phyloP scores from a whole-genome alignment of 305 asterid genomes.

The Fraxinus floribunda region DNA sequence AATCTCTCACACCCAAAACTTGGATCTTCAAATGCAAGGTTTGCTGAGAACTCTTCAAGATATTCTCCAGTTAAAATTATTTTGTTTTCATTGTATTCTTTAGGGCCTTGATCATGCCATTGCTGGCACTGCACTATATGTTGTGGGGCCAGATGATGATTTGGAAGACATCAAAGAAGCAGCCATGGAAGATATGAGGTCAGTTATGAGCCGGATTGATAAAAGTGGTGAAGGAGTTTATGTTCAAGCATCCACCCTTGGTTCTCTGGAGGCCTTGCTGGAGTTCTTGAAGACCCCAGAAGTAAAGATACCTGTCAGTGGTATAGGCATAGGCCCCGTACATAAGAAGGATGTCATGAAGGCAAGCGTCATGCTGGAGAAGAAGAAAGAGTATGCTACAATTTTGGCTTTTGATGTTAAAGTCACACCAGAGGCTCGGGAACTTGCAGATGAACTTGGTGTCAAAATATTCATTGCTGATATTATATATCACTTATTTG shows the following conservation, averaged over 20 bases:
- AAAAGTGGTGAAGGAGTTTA: slow-evolving; percentile 94
- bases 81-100: slow-evolving; percentile 13
- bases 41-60: slow-evolving; percentile 19
- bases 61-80: not conserved
- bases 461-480: slow-evolving; percentile 87
- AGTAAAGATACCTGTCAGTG: slow-evolving; percentile 95
- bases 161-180: slow-evolving; percentile 73
- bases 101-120: slow-evolving; percentile 97
- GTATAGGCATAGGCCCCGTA: slow-evolving; percentile 93
- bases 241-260: slow-evolving; percentile 98
- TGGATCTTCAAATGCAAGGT: not conserved
- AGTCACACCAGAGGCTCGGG: slow-evolving; percentile 92
- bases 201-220: slow-evolving; percentile 91
- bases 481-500: slow-evolving; percentile 89
- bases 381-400: slow-evolving; percentile 88
- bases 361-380: slow-evolving; percentile 99
- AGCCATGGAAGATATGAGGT: slow-evolving; percentile 94
- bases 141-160: slow-evolving; percentile 87
- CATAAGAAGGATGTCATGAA: slow-evolving; percentile 97
- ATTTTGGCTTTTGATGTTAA: slow-evolving; percentile 94
- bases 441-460: slow-evolving; percentile 88
- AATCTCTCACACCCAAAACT: not conserved
- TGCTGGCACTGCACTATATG: slow-evolving; percentile 92
- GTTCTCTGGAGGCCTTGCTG: slow-evolving; percentile 91
- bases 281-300: slow-evolving; percentile 90